Evolutionary conservation across 2,329 filamentous ascomycete genomes (phyloP).

Genomic region (Hypoxylon sp.): DNA sequence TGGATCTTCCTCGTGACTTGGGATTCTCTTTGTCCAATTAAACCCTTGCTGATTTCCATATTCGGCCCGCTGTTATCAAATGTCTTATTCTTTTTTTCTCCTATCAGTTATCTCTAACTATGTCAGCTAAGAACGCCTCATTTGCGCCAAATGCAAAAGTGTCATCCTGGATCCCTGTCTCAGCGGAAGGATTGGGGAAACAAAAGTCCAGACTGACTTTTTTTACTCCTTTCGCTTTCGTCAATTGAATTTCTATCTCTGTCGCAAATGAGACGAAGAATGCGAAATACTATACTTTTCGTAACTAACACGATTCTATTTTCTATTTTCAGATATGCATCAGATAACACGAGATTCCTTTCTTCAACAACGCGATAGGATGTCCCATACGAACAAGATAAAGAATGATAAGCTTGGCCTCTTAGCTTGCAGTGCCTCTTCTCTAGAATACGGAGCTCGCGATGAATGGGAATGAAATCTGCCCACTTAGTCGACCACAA

Average conservation of each 20-base stretch:
- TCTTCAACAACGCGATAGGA: constrained; percentile 5
- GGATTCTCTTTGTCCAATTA: constrained; percentile 37
- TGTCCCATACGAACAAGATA: constrained; percentile 6
- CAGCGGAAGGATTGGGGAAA: constrained; percentile 16
- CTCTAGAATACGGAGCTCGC: constrained; percentile 22
- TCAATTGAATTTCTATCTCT: constrained; percentile 2
- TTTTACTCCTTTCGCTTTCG: background rate
- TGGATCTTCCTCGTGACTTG: constrained; percentile 30
- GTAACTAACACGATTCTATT: background rate
- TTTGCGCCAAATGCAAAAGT: no score
- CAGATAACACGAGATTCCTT: constrained; percentile 21
- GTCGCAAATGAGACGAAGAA: no score
- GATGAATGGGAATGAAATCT: constrained; percentile 27
- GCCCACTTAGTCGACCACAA: constrained; percentile 21
- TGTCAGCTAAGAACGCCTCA: background rate
- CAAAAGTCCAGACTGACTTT: constrained; percentile 20
- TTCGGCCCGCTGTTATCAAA: constrained; percentile 44
- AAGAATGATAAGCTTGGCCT: constrained; percentile 11
- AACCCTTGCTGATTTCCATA: constrained; percentile 20
- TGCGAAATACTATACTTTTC: background rate
- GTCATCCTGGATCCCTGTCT: constrained; percentile 22
- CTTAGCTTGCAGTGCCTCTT: no score
- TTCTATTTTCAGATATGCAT: constrained; percentile 5
- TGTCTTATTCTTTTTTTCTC: constrained; percentile 17
- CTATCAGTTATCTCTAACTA: constrained; percentile 36